Conservation (phyloP, 1,284 basidiomycete species). For the Pseudozyma thailandica region DNA sequence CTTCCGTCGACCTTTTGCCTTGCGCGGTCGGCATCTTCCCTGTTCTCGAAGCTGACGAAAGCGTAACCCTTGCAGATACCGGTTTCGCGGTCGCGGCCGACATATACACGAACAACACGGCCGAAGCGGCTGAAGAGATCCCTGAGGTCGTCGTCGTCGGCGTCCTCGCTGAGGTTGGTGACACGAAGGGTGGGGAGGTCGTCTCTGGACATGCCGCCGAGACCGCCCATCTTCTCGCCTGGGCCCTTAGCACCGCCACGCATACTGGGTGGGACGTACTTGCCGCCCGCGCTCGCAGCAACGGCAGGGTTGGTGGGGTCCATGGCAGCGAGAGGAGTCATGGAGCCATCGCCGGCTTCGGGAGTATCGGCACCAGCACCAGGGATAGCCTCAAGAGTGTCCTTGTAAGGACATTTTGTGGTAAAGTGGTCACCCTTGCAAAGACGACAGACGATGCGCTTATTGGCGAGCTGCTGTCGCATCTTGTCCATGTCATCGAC, state of each 20-base stretch:
- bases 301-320: conserved; percentile 66
- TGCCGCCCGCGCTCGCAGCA: conserved; percentile 71
- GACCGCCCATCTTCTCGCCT: conserved; percentile 81
- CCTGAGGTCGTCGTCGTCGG: conserved; percentile 91
- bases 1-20: conserved; percentile 92
- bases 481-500: conserved; percentile 77
- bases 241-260: conserved; percentile 75
- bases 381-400: conserved; percentile 78
- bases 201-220: conserved; percentile 72
- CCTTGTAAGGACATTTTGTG: conserved; percentile 97
- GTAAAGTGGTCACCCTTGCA: conserved; percentile 99
- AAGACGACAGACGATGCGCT: conserved; percentile 90
- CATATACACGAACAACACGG: conserved; percentile 86
- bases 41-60: conserved; percentile 91
- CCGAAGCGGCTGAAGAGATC: conserved; percentile 79
- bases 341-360: conserved; percentile 72
- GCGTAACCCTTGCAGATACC: conserved; percentile 95
- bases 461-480: conserved; percentile 77
- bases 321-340: conserved; percentile 68
- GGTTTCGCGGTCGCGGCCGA: conserved; percentile 94
- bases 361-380: conserved; percentile 70
- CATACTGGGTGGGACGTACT: conserved; percentile 94
- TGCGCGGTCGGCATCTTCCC: conserved; percentile 82
- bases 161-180: conserved; percentile 95
- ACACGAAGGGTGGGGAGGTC: conserved; percentile 96